These are phyloP conservation scores for Asterophora parasitica DNA, from an alignment of 768 basidiomycete genomes.

Conservation along the genomic window DNA sequence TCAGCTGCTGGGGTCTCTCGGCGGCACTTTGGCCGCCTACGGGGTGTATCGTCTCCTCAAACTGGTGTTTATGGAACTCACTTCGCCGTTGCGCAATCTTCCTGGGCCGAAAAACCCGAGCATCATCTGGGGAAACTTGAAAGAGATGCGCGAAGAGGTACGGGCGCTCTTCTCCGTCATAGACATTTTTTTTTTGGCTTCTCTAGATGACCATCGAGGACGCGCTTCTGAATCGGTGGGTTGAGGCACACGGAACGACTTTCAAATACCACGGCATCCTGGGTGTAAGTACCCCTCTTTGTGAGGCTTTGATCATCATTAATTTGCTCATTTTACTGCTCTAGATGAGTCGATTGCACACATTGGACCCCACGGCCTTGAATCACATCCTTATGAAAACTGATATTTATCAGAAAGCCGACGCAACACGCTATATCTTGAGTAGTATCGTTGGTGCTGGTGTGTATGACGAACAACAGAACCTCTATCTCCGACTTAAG, in stretches of 20 bases:
- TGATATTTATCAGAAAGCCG: conserved; percentile 53
- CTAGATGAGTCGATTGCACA: conserved; percentile 11
- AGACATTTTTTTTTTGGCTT: not conserved
- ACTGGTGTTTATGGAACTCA: conserved; percentile 27
- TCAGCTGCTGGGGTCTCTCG: conserved; percentile 17
- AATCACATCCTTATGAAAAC: conserved; percentile 58
- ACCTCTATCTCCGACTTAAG: too few relatives aligned
- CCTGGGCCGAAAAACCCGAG: conserved; percentile 46
- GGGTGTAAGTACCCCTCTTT: conserved; percentile 30
- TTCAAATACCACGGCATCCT: conserved; percentile 25
- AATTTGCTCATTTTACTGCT: not conserved
- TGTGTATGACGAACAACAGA: conserved; percentile 4
- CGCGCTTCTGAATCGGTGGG: conserved; percentile 14
- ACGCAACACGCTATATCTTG: conserved; percentile 31
- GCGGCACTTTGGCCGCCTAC: conserved; percentile 20
- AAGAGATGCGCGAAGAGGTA: conserved; percentile 14
- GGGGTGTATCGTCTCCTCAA: conserved; percentile 29
- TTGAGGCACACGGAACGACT: conserved; percentile 12
- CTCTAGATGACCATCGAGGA: conserved; percentile 27
- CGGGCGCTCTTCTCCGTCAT: not conserved
- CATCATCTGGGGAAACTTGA: conserved; percentile 44
- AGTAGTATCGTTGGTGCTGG: conserved; percentile 41
- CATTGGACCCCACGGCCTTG: conserved; percentile 39
- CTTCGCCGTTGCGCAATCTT: conserved; percentile 40
- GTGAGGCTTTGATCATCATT: conserved; percentile 42